Percentiles rank a stretch among this genome's conserved stretches.
phyloP scores from a whole-genome alignment of 805 yeast genomes.

The Pichia gijzeniarum region DNA sequence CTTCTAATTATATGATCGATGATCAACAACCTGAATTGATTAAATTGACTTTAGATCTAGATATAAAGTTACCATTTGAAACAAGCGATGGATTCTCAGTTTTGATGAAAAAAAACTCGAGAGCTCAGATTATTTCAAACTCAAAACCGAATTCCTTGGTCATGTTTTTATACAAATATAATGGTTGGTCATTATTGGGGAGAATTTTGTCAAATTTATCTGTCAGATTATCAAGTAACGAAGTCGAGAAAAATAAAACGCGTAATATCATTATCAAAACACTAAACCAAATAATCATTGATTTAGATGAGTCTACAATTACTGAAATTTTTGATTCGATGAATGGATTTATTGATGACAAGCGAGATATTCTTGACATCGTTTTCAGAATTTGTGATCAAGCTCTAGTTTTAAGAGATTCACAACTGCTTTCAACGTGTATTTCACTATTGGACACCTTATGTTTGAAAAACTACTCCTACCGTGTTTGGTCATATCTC shows the following conservation, averaged over 20 bases:
- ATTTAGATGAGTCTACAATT: slow-evolving; percentile 29
- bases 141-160: slow-evolving; percentile 31
- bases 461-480: slow-evolving; percentile 44
- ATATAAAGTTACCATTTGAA: slow-evolving; percentile 48
- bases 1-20: slow-evolving; percentile 39
- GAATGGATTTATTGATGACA: slow-evolving; percentile 31
- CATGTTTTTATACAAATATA: slow-evolving; percentile 64
- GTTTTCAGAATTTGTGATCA: slow-evolving; percentile 63
- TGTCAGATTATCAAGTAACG: slow-evolving; percentile 30
- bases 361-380: slow-evolving; percentile 39
- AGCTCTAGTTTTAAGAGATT: slow-evolving; percentile 50
- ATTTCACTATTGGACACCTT: slow-evolving; percentile 43
- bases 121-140: slow-evolving; percentile 41
- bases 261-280: slow-evolving; percentile 46
- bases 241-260: slow-evolving; percentile 34
- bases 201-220: slow-evolving; percentile 63
- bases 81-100: slow-evolving; percentile 38
- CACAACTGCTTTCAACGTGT: slow-evolving; percentile 38
- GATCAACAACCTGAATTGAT: slow-evolving; percentile 47
- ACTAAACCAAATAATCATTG: slow-evolving; percentile 40
- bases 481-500: slow-evolving; percentile 74
- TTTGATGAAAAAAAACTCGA: slow-evolving; percentile 46
- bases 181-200: slow-evolving; percentile 86
- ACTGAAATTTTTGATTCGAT: slow-evolving; percentile 27
- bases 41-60: slow-evolving; percentile 34